Base-by-base conservation (phyloP, 1,284 basidiomycete species). In the Apiotrichum sp. region DNA sequence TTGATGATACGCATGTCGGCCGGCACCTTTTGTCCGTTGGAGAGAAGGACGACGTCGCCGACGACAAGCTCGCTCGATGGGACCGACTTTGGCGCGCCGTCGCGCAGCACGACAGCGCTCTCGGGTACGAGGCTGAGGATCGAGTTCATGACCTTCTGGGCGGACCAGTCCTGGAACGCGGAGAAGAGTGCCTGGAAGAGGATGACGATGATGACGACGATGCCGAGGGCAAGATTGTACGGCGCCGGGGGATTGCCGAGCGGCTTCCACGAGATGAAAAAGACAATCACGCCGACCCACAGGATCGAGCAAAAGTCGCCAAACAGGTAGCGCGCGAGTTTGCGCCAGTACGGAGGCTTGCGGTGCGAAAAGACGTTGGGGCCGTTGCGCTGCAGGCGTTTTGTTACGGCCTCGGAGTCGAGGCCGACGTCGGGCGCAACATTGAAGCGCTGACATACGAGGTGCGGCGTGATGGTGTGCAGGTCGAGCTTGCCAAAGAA, bases 281-380 rank as follows among this genome's bases (percentile, higher is more conserved):
- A 77, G 50, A 80, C 64, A 52, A 80, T 70, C 32, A 74, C 70
- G 47, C 80, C 83, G 29, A 76, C 75, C 48, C 84, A 73, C 29
- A 86, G 77, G 22, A 86, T 73, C 48, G 78, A 79, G 5, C 84
- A 84, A 61, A 84, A 83, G 4, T 79, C 80, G 31, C 79, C 78
- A 53, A 81, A 77, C 38, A 78, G 59, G 65, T 78, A 80, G 33
- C 69, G 67, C 45, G 78, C 58, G 57, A 77, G 72, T 69, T 78
- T 79, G 36, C 66, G 61, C 54, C 74, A 65, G 47, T 67, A 62
- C 39, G 69, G 71, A 32, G 62, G 71, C 36, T 71, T 72, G 22
- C 70, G 73, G n/a, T 74, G 73, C 9, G 68, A 67, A 35, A 78
- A 67, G 16, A 65, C 62, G 61, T 80, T 80, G n/a, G 67, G 68